Percentiles rank a stretch among this genome's conserved stretches.
These are phyloP conservation scores for Nothophaeocryptopus gaeumannii DNA, from an alignment of 2,329 filamentous ascomycete species.

Conservation along the genomic window DNA sequence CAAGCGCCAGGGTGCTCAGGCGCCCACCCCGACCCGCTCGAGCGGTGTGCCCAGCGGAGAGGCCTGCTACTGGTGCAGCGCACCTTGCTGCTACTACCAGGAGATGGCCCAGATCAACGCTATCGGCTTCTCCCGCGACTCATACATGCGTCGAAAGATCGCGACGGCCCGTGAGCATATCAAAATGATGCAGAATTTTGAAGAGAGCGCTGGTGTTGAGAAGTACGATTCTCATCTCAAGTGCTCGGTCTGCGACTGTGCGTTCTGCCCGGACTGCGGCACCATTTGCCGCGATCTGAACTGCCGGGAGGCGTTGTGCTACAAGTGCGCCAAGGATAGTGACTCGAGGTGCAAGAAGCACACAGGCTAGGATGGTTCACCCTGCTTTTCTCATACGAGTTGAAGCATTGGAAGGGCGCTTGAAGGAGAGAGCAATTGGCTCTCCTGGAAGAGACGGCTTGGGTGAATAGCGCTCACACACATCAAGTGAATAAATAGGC, in stretches of 20 bases:
- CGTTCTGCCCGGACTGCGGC: slow-evolving; percentile 13
- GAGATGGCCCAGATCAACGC: slow-evolving; percentile 4
- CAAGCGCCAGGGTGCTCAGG: neutral
- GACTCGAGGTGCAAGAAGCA: slow-evolving; percentile 4
- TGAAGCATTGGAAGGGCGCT: no score
- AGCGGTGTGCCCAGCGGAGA: slow-evolving; percentile 2
- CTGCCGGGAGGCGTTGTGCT: slow-evolving; percentile 11
- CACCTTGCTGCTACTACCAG: slow-evolving; percentile 12
- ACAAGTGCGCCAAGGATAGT: slow-evolving; percentile 1
- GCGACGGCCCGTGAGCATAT: slow-evolving; percentile 4
- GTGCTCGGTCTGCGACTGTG: slow-evolving; percentile 9
- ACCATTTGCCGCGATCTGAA: slow-evolving; percentile 10
- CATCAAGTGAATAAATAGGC: no score
- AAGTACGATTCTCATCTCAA: slow-evolving; percentile 11
- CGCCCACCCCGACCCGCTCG: neutral
- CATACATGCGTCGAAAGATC: neutral
- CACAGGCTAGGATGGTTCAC: neutral
- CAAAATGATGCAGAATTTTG: neutral
- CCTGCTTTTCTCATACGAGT: no score
- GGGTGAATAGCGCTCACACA: no score
- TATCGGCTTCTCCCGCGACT: slow-evolving; percentile 4
- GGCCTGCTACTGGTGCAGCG: slow-evolving; percentile 8
- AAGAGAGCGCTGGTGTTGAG: slow-evolving; percentile 9
- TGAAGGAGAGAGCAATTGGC: no score
- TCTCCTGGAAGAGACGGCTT: no score